Conservation (phyloP, 2,329 filamentous ascomycete species). For the Verticillium albo-atrum region DNA sequence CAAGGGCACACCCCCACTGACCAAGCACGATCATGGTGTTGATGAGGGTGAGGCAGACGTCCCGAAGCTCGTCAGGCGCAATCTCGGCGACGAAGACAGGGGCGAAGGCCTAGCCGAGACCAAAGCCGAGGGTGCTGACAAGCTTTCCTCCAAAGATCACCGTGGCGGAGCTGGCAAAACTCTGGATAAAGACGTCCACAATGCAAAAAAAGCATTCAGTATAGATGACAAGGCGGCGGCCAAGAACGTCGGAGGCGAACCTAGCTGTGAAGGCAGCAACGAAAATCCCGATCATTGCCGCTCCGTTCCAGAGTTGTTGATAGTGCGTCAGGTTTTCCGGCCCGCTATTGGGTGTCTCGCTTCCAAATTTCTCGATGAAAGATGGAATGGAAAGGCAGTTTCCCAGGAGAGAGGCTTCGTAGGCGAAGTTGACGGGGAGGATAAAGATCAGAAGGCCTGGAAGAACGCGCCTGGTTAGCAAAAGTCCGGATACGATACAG, state of each 20-base stretch:
- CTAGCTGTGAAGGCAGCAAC: conserved; percentile 5
- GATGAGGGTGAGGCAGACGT: conserved; percentile 4
- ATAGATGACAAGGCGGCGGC: conserved; percentile 5
- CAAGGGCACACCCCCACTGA: conserved; percentile 7
- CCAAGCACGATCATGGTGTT: conserved; percentile 7
- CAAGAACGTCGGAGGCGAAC: conserved; percentile 3
- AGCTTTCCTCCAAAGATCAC: conserved; percentile 9
- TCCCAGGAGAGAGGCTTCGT: conserved; percentile 3
- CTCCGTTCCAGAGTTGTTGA: conserved; percentile 2
- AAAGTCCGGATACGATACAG: not conserved
- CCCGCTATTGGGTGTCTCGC: not conserved
- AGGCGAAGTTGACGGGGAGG: conserved; percentile 8
- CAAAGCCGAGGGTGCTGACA: conserved; percentile 6
- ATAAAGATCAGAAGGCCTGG: conserved; percentile 8
- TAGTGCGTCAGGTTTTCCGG: conserved; percentile 1
- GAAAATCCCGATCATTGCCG: conserved; percentile 4
- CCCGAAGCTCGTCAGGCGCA: conserved; percentile 8
- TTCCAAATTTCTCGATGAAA: conserved; percentile 1
- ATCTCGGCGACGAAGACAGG: conserved; percentile 14
- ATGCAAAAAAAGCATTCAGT: conserved; percentile 8
- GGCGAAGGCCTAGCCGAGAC: conserved; percentile 7
- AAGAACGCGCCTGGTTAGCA: not conserved
- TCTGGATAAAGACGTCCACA: conserved; percentile 7
- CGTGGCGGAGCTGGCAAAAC: conserved; percentile 5
- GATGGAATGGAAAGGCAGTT: conserved; percentile 1